A percentile compares a stretch with the other conserved stretches of the same genome.
Evolutionary conservation across 345 rosid genomes (phyloP).

Genomic region (Noccaea caerulescens): DNA sequence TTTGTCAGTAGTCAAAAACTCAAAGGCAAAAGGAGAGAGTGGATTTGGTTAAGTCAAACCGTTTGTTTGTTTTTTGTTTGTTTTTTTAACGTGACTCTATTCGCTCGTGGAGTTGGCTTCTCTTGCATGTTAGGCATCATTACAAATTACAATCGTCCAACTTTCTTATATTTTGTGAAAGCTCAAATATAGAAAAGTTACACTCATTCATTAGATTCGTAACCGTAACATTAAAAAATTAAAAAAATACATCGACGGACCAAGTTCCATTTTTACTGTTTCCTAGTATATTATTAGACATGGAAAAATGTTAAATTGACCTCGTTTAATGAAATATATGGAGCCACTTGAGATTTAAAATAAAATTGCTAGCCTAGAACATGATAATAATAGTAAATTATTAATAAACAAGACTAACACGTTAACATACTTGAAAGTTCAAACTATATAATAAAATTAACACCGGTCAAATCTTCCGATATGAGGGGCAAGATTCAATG

Average conservation of each 20-base stretch:
- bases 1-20: conserved; percentile 40
- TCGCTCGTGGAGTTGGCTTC: conserved; percentile 41
- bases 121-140: conserved; percentile 32
- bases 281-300: background rate
- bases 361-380: background rate
- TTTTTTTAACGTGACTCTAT: background rate
- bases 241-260: background rate
- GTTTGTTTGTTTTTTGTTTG: conserved; percentile 3
- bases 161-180: background rate
- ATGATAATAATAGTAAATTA: conserved; percentile 20
- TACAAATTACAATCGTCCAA: conserved; percentile 33
- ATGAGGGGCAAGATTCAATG: conserved; percentile 43
- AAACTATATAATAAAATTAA: conserved; percentile 16
- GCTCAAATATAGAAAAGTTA: background rate
- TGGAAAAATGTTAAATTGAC: background rate
- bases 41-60: conserved; percentile 44
- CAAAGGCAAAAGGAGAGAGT: conserved; percentile 29
- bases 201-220: background rate
- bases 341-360: conserved; percentile 18
- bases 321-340: background rate
- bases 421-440: conserved; percentile 30
- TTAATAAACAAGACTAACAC: conserved; percentile 34
- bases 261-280: background rate
- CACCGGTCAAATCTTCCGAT: conserved; percentile 32
- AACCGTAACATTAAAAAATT: background rate